These are phyloP conservation scores for Fusarium paranaense DNA, from an alignment of 2,329 filamentous ascomycete species.

Conservation along the genomic window DNA sequence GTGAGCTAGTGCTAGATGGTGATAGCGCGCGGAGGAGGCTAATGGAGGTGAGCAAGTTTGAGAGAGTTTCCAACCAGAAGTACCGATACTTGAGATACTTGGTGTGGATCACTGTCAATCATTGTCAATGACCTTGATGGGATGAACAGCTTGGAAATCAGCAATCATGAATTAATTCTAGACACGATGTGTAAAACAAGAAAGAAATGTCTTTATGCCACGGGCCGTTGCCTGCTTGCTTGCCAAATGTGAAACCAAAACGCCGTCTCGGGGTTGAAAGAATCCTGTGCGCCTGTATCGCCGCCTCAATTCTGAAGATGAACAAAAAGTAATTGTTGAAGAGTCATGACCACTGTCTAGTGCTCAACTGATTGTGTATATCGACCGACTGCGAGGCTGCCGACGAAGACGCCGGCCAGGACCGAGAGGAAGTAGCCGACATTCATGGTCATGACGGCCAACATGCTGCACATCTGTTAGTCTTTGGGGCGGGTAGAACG, in stretches of 20 bases:
- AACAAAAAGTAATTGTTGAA: neutral
- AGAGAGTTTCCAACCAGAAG: constrained; percentile 60
- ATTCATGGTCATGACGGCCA: constrained; percentile 92
- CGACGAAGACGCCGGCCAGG: constrained; percentile 85
- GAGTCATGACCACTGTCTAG: constrained; percentile 18
- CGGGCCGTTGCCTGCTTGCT: neutral
- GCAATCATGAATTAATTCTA: neutral
- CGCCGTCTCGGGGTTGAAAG: neutral
- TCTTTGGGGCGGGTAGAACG: neutral
- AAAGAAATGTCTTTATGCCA: neutral
- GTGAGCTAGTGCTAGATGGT: constrained; percentile 5
- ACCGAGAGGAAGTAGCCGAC: constrained; percentile 86
- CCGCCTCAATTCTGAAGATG: neutral
- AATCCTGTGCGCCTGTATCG: neutral
- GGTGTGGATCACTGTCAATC: neutral
- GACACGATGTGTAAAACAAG: neutral
- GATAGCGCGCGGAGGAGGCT: neutral
- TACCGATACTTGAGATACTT: constrained; percentile 52
- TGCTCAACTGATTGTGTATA: constrained; percentile 67
- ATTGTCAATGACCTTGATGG: neutral
- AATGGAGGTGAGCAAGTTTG: constrained; percentile 59
- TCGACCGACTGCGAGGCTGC: constrained; percentile 83
- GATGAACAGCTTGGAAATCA: neutral
- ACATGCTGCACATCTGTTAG: constrained; percentile 73
- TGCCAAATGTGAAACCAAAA: neutral